Evolutionary conservation across 805 yeast genomes (phyloP), one percentile per base, ranked within the genome.

Genomic region (Saccharomycopsis javanensis): DNA sequence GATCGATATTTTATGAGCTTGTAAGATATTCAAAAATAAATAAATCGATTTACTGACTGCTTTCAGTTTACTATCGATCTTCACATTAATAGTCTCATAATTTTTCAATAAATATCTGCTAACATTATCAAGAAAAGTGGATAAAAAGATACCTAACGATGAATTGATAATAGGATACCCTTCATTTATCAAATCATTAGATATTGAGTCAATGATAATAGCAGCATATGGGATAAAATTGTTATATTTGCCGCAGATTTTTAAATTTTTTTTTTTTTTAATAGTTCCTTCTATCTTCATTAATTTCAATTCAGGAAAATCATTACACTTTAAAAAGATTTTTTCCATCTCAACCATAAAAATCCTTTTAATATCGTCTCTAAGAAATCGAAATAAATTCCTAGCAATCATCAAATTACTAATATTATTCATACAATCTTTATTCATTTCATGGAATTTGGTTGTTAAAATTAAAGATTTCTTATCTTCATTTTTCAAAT

Each of bases 1-100:
- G 38, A 83, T 67, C 18, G 78, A 73, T 2, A 69, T 66, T 63
- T 79, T 80, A 65, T 83, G 87, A 52, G 83, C 78, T 51, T 81
- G 74, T n/a, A 83, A 68, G 15, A 83, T 78, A 57, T 82, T 72
- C 58, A 82, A 70, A 59, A 79, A 73, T 28, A 81, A 71, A 6
- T 79, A 74, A 5, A 82, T 72, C 80, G 62, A 61, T 61, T 54
- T 56, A 55, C 51, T 67, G 68, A 33, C 68, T 53, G 30, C 67
- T 51, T 56, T 55, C 58, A 28, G 54, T 51, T 53, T 59, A 13
- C 59, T 50, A 18, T 27, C 28, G 31, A 50, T 34, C 15, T 55
- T 55, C 27, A 56, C 27, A 42, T 20, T 30, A 28, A 13, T 31
- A 51, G 31, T 54, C 30, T 51, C 37, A 11, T 45, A 30, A 30